Evolutionary conservation across 1,139 yeast species (phyloP), one percentile per base, ranked within the genome.

Genomic region (Magnusiomyces magnusii): DNA sequence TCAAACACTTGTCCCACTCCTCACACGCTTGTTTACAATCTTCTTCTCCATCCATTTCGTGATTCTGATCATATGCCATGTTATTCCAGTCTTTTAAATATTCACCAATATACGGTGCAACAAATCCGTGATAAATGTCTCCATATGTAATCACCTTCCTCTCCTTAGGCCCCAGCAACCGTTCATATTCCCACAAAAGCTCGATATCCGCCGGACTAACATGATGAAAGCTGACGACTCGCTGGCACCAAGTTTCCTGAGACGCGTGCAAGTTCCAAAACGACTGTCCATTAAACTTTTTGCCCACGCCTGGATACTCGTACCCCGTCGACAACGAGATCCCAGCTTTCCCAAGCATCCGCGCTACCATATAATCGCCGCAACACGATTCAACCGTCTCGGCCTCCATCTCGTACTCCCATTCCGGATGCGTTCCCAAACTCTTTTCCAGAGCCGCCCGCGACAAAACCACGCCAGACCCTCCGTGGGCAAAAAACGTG

Each of bases 351-450:
- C 68, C 66, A 50, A 62, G 60, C 67, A 63, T 64, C 51, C 57
- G 58, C 27, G 75, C 75, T 2, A 75, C 68, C 69, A 74, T 67
- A 57, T 65, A 67, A 62, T 74, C 77, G 5, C 76, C 77, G 58
- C 75, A 71, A 62, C 73, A 70, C 47, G 64, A 67, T 15, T 62
- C 54, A 27, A 65, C 60, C 1, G 74, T 67, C 21, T 61, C 58
- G 23, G 64, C 57, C 49, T 71, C 73, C 54, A 69, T 69, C 55
- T 63, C 58, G 1, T 25, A 17, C 9, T 66, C 64, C 52, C 67
- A 63, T 41, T 71, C 69, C 15, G 69, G 68, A 50, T 66, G 66
- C 19, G 49, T 49, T 1, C 57, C 59, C 23, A 60, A 23, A 3
- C 56, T 21, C 44, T 62, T 62, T 47, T 66, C 62, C 71, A 73